A percentile compares a stretch with the other conserved stretches of the same genome.
Conservation (phyloP, 1,139 yeast species). For the Schizosaccharomyces versatilis region DNA sequence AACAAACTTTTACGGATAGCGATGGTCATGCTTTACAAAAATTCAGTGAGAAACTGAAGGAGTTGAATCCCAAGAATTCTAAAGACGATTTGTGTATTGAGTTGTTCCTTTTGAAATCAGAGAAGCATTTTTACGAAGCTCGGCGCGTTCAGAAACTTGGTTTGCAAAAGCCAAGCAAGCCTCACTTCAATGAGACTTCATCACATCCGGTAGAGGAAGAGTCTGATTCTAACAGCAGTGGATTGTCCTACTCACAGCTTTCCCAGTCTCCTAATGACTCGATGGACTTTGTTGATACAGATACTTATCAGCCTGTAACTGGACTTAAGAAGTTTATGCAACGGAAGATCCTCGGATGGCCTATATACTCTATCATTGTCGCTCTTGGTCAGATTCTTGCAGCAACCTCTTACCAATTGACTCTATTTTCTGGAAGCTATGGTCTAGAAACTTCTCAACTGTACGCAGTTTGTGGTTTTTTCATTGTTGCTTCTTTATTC, state of each 20-base stretch:
- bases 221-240: constrained; percentile 5
- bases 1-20: constrained; percentile 9
- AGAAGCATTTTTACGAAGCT: constrained; percentile 7
- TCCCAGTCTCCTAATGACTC: background rate
- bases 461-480: constrained; percentile 8
- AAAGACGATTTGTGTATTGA: constrained; percentile 10
- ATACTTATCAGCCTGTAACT: background rate
- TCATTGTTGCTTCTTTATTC: constrained; percentile 7
- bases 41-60: constrained; percentile 7
- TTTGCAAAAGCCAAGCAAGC: constrained; percentile 5
- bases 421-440: constrained; percentile 8
- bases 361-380: constrained; percentile 8
- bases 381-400: constrained; percentile 11
- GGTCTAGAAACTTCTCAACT: constrained; percentile 7
- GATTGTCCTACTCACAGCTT: constrained; percentile 4
- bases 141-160: constrained; percentile 8
- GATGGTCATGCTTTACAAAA: constrained; percentile 9
- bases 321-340: constrained; percentile 6
- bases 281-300: no score
- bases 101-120: constrained; percentile 8
- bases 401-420: constrained; percentile 10
- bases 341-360: constrained; percentile 9
- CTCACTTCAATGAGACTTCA: constrained; percentile 7
- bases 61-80: constrained; percentile 8
- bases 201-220: constrained; percentile 8